Conservation (phyloP, 2,329 filamentous ascomycete genomes). For the Coleophoma cylindrospora region DNA sequence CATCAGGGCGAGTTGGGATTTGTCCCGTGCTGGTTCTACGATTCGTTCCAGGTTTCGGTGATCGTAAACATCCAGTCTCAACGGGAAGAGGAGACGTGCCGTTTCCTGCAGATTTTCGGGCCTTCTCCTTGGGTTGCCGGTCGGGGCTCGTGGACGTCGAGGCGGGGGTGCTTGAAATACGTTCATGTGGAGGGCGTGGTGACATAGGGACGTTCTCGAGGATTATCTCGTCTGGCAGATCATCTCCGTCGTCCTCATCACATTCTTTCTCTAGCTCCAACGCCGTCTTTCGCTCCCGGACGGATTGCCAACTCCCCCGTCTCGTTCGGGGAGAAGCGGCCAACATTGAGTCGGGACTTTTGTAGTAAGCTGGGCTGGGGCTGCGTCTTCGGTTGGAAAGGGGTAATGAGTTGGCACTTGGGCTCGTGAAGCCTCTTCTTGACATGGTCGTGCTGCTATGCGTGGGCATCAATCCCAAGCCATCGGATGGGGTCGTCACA, state of each 20-base stretch:
- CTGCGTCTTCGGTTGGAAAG: constrained; percentile 22
- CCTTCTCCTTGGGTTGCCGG: constrained; percentile 21
- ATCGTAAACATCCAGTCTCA: constrained; percentile 50
- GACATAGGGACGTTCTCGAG: constrained; percentile 81
- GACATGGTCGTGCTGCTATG: constrained; percentile 9
- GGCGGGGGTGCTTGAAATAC: constrained; percentile 45
- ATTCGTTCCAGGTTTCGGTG: constrained; percentile 36
- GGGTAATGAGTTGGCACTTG: constrained; percentile 15
- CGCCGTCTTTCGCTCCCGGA: constrained; percentile 58
- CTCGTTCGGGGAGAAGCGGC: constrained; percentile 12
- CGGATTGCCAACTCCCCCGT: constrained; percentile 62
- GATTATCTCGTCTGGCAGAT: constrained; percentile 73
- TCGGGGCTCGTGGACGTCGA: constrained; percentile 36
- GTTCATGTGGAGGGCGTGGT: constrained; percentile 56
- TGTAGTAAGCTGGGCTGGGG: constrained; percentile 19
- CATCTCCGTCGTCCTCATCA: constrained; percentile 70
- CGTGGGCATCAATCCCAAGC: constrained; percentile 22
- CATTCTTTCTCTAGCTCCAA: constrained; percentile 71
- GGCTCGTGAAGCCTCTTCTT: constrained; percentile 17
- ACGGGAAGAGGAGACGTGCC: constrained; percentile 56
- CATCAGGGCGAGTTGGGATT: constrained; percentile 47
- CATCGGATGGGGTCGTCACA: constrained; percentile 13
- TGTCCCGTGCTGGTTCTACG: constrained; percentile 39
- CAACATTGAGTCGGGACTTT: constrained; percentile 15
- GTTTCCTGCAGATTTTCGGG: constrained; percentile 39